phyloP scores from a whole-genome alignment of 257 asterid species.

The Solanum okadae region DNA sequence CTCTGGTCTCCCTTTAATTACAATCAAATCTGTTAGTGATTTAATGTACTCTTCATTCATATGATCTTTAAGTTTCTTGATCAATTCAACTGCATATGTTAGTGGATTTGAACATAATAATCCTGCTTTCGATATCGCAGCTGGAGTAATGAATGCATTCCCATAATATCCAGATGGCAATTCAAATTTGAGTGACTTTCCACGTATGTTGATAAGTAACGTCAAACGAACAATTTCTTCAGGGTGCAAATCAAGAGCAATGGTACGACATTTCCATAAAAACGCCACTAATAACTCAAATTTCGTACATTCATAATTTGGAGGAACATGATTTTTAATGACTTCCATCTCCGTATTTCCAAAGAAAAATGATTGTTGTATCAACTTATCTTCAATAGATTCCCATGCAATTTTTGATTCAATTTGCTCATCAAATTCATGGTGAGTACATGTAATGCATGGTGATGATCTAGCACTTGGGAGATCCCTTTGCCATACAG shows the following conservation, averaged over 20 bases:
- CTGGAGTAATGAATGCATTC: slow-evolving; percentile 3
- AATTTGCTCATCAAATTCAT: slow-evolving; percentile 1
- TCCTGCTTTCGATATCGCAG: background rate
- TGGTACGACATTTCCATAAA: slow-evolving; percentile 8
- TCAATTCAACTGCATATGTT: background rate
- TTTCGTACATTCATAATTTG: background rate
- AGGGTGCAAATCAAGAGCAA: background rate
- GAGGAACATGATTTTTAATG: background rate
- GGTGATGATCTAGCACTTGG: background rate
- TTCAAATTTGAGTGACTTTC: background rate
- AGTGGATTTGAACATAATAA: background rate
- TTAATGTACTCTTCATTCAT: background rate
- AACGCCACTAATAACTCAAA: background rate
- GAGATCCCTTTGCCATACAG: slow-evolving; percentile 15
- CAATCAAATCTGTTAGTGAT: slow-evolving; percentile 10
- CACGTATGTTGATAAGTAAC: background rate
- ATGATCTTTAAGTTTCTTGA: background rate
- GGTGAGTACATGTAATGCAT: slow-evolving; percentile 5
- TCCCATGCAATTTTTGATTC: background rate
- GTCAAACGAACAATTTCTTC: background rate
- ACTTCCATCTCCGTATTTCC: background rate
- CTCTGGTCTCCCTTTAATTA: background rate
- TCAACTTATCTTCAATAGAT: background rate
- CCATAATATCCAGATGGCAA: slow-evolving; percentile 6
- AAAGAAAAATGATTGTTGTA: background rate